Evolutionary conservation across 768 basidiomycete genomes (phyloP).

Genomic region (Mycena chlorophos): DNA sequence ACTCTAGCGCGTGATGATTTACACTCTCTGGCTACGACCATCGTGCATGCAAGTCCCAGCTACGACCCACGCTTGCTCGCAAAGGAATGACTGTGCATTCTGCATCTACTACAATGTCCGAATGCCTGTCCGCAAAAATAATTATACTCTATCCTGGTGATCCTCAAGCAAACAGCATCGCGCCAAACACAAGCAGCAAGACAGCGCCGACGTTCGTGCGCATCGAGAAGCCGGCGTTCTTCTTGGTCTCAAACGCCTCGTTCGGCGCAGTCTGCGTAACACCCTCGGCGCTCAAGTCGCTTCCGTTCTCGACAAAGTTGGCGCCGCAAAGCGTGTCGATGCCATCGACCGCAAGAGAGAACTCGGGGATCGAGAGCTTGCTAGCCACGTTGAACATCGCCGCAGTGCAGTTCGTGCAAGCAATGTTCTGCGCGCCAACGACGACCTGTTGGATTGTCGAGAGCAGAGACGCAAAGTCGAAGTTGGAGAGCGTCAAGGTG

Average conservation of each 20-base stretch:
- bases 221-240: conserved; percentile 4
- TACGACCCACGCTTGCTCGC: neutral
- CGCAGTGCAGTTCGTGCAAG: conserved; percentile 50
- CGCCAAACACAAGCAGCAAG: conserved; percentile 11
- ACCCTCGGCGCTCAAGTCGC: neutral
- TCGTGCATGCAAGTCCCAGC: no score
- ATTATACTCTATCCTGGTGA: neutral
- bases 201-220: conserved; percentile 10
- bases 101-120: neutral
- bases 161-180: conserved; percentile 17
- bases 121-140: neutral
- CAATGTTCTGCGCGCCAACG: conserved; percentile 32
- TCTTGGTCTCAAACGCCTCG: conserved; percentile 9
- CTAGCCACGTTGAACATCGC: conserved; percentile 40
- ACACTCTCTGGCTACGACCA: no score
- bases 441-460: conserved; percentile 28
- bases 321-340: conserved; percentile 41
- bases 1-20: no score
- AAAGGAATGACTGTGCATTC: neutral
- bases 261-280: conserved; percentile 22
- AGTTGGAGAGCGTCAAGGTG: conserved; percentile 27
- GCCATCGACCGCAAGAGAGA: conserved; percentile 33
- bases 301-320: conserved; percentile 36
- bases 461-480: conserved; percentile 24
- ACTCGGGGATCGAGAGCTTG: conserved; percentile 16